Percentiles rank a stretch among this genome's conserved stretches.
phyloP scores from a whole-genome alignment of 768 basidiomycete genomes.

The Tylopilus felleus region DNA sequence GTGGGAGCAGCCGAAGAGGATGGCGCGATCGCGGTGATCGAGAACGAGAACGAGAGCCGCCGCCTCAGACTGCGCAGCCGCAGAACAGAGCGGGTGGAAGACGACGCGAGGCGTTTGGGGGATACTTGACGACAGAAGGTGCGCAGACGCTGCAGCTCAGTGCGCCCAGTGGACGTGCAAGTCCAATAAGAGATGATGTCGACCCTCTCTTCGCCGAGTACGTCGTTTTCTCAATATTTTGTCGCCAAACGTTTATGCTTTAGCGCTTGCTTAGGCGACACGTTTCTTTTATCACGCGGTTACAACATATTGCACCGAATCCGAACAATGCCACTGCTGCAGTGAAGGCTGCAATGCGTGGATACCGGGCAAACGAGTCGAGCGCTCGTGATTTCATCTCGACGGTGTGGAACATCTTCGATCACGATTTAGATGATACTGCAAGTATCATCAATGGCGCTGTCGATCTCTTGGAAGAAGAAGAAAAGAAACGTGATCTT shows the following conservation, averaged over 20 bases:
- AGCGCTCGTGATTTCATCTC: constrained; percentile 82
- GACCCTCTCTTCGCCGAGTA: constrained; percentile 59
- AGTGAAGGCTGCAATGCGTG: constrained; percentile 71
- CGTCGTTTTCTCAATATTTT: constrained; percentile 19
- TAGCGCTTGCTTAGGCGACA: constrained; percentile 59
- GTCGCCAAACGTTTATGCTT: neutral
- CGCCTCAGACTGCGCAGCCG: constrained; percentile 22
- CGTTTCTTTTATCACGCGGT: constrained; percentile 56
- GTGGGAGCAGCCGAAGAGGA: constrained; percentile 43
- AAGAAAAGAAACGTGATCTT: constrained; percentile 78
- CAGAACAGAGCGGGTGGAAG: constrained; percentile 35
- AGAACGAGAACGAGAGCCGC: constrained; percentile 47
- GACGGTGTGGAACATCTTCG: constrained; percentile 80
- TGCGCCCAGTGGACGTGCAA: constrained; percentile 26
- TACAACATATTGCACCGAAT: constrained; percentile 57
- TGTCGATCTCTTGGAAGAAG: constrained; percentile 77
- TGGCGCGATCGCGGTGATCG: constrained; percentile 45
- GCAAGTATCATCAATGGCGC: constrained; percentile 69
- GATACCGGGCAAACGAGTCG: constrained; percentile 74
- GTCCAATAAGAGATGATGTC: constrained; percentile 39
- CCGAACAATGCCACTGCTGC: constrained; percentile 56
- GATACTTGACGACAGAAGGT: constrained; percentile 46
- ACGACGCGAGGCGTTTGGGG: constrained; percentile 63
- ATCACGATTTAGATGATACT: constrained; percentile 65
- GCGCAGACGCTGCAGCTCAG: constrained; percentile 11